Base-by-base conservation (phyloP, 2,329 filamentous ascomycete genomes). In the Clonostachys sp. region DNA sequence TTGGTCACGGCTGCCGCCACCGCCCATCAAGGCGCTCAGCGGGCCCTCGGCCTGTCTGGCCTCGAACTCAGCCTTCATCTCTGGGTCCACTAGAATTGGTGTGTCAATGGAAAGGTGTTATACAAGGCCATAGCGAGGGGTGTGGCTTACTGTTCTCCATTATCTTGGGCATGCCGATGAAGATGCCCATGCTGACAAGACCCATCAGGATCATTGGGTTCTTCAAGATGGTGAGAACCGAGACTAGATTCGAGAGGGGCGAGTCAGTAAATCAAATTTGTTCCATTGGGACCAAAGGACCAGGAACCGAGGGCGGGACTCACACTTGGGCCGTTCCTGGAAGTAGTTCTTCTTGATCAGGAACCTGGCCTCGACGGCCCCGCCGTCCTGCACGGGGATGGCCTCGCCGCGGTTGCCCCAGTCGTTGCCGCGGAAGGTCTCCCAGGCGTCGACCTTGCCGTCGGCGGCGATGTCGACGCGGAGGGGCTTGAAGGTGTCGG, bases 141-240 rank as follows among this genome's bases (percentile, higher is more conserved):
- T 34, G 36, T 14, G 7, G 80, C 89, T 53, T 81, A 96, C 91
- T 96, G 64, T 94, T 96, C 45, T 97, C 91, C 73, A 97, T 84
- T 48, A 99, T 68, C 67, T 96, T 94, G 13, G 94, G 94, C 87
- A 97, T 89, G 55, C 91, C 91, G 58, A 97, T 78, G 53, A 96
- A 91, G 55, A 96, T 74, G 6, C 73, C 84, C 73, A 96, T 82
- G 51, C 86, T 90, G 38, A 94, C 83, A 34, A 95, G 69, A 5
- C 87, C 91, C 74, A 99, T 86, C 51, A 99, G 78, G 53, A 97
- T 96, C 91, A 97, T 97, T 5, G 94, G 94, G 63, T 89, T 96
- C 74, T 94, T 94, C 58, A 96, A 75, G 48, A 96, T 84, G 49
- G 80, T 81, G 48, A 96, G 61, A n/a, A 91, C 77, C 16, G 85